Evolutionary conservation across 805 yeast genomes (phyloP), one percentile per base, ranked within the genome.

Genomic region (Kuraishia ogatae): DNA sequence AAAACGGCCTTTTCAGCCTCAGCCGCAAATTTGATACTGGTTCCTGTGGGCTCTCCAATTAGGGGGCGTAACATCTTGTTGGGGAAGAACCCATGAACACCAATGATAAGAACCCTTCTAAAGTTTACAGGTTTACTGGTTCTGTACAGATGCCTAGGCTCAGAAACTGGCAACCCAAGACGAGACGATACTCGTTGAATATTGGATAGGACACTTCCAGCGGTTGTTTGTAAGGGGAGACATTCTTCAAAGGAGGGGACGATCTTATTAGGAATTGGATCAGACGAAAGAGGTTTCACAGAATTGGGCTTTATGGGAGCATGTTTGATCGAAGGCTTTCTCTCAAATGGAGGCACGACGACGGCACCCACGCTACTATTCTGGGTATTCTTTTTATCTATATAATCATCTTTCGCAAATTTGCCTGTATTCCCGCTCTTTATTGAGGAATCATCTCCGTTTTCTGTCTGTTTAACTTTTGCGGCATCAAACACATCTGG

Each of bases 51-150:
- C 59, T 92, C 91, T 1, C 99, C 99, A 53, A 93, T 84, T 17
- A 93, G 64, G 0, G 96, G 91, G 53, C 99, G 72, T 10, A 94
- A 75, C 77, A 90, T 84, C 59, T 80, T 82, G 1, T 90, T 87
- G 0, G 99, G 99, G 72, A 94, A 93, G 64, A 92, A 93, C 0
- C 99, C 99, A 71, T 93, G 99, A 1, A 93, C 92, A 0, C 99
- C 99, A 56, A 93, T 82, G 39, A 94, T 86, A 29, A 93, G 77
- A 0, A 88, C 88, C 59, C 83, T 82, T 56, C 80, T 79, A 55
- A 80, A 60, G 1, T 19, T 26, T 2, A 61, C 57, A 0, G 73
- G 63, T 29, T 53, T 28, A 53, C 47, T 2, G 56, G 54, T 8
- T 52, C 56, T 51, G 21, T 54, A 53, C 39, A 56, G 50, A 23